Percentiles rank a stretch among this genome's conserved stretches.
Conservation (phyloP, 73 alveolate species). For the Paramecium biaurelia region DNA sequence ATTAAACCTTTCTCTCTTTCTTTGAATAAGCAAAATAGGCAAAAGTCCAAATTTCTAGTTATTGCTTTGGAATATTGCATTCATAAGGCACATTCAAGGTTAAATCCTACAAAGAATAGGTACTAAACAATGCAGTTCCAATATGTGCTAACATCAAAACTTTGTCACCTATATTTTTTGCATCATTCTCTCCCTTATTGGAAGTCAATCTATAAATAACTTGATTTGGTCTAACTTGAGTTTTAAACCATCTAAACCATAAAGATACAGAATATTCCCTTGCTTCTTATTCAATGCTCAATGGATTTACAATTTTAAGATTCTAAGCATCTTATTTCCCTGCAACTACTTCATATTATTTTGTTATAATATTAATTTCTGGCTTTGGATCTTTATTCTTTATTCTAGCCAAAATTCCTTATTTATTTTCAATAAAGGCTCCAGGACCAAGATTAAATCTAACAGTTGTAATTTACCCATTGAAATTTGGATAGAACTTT, state of each 20-base stretch:
- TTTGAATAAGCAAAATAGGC: conserved; percentile 18
- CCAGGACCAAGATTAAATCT: conserved; percentile 54
- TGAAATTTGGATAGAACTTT: conserved; percentile 41
- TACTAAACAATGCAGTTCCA: neutral
- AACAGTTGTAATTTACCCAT: conserved; percentile 41
- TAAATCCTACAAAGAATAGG: neutral
- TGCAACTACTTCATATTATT: neutral
- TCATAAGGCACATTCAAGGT: neutral
- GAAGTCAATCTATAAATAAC: conserved; percentile 27
- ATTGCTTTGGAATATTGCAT: conserved; percentile 38
- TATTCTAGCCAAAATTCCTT: conserved; percentile 37
- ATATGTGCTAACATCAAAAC: neutral
- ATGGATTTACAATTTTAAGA: neutral
- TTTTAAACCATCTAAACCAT: conserved; percentile 41
- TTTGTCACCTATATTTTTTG: conserved; percentile 11
- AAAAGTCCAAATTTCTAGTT: conserved; percentile 20
- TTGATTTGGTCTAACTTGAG: neutral
- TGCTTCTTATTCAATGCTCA: neutral
- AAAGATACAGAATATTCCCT: conserved; percentile 31
- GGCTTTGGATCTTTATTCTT: conserved; percentile 46
- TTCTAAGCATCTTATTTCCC: conserved; percentile 8
- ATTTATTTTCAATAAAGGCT: conserved; percentile 23
- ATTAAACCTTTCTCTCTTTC: neutral
- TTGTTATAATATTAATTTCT: neutral
- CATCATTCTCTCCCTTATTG: neutral